Evolutionary conservation across 169 alveolate genomes (phyloP).

Genomic region (Neospora caninum): DNA sequence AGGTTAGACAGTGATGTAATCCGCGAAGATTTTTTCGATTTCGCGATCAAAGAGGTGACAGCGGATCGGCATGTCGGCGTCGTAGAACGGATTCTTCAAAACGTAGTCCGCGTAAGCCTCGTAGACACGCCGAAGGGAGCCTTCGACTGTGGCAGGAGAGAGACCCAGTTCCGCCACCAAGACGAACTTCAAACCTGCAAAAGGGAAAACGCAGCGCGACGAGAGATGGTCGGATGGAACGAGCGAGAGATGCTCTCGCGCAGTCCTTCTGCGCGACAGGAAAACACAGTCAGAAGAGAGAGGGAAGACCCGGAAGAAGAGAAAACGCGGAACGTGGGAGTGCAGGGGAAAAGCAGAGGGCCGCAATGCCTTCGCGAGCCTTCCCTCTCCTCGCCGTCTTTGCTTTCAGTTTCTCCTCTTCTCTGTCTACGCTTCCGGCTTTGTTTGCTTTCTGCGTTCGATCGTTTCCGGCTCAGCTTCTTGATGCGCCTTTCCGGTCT

Average conservation of each 20-base stretch:
- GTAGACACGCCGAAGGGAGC: conserved; percentile 84
- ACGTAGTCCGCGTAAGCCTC: conserved; percentile 92
- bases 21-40: conserved; percentile 71
- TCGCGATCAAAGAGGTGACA: conserved; percentile 78
- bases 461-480: too few species aligned
- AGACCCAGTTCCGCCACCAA: conserved; percentile 41
- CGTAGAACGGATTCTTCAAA: conserved; percentile 92
- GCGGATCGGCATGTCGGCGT: conserved; percentile 85
- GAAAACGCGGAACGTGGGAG: neutral
- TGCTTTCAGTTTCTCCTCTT: neutral
- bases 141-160: conserved; percentile 8
- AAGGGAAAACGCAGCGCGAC: neutral
- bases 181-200: conserved; percentile 41
- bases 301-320: neutral
- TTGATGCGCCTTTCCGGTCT: neutral
- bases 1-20: conserved; percentile 30
- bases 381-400: too few species aligned
- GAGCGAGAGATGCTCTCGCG: too few species aligned
- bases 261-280: too few species aligned
- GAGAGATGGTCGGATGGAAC: too few species aligned
- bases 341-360: too few species aligned
- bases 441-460: too few species aligned
- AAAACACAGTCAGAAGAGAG: too few species aligned
- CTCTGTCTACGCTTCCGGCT: neutral
- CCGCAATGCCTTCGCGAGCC: too few species aligned